A percentile compares a stretch with the other conserved stretches of the same genome.
Evolutionary conservation across 495 filamentous ascomycete species (phyloP).

Genomic region (Penicillium lividum): DNA sequence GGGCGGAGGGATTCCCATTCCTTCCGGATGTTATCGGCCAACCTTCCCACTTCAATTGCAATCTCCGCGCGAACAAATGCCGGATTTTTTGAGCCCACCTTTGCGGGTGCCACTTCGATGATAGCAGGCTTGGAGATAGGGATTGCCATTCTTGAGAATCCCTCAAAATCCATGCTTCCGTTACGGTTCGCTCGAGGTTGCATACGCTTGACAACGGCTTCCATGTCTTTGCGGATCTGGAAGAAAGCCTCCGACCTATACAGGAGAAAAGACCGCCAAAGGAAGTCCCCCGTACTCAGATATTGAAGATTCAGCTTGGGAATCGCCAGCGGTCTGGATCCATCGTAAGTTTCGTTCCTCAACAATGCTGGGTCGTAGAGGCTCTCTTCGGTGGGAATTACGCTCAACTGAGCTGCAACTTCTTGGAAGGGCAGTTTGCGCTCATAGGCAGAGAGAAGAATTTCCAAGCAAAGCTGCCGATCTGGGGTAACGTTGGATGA

Average conservation of each 20-base stretch:
- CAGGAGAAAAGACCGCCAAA: constrained; percentile 88
- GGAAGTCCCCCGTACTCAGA: constrained; percentile 89
- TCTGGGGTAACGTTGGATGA: constrained; percentile 60
- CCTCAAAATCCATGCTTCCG: constrained; percentile 71
- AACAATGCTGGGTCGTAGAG: constrained; percentile 86
- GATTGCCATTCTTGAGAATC: constrained; percentile 90
- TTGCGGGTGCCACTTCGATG: constrained; percentile 78
- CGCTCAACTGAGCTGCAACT: constrained; percentile 62
- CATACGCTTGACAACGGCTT: constrained; percentile 75
- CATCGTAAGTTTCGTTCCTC: constrained; percentile 86
- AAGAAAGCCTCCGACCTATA: constrained; percentile 93
- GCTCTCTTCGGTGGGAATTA: constrained; percentile 76
- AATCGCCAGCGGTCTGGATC: constrained; percentile 83
- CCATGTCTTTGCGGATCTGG: constrained; percentile 88
- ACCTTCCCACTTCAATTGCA: constrained; percentile 76
- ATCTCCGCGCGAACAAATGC: constrained; percentile 85
- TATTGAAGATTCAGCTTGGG: constrained; percentile 97
- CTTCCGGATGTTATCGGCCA: constrained; percentile 69
- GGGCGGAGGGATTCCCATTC: constrained; percentile 91
- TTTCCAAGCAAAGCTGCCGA: constrained; percentile 71
- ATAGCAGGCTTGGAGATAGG: constrained; percentile 85
- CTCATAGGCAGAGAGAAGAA: constrained; percentile 76
- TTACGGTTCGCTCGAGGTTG: constrained; percentile 65
- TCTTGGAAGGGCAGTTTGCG: constrained; percentile 84
- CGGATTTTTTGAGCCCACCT: constrained; percentile 84